These are phyloP conservation scores for Wickerhamomyces mucosus DNA, from an alignment of 805 yeast genomes.

Conservation along the genomic window DNA sequence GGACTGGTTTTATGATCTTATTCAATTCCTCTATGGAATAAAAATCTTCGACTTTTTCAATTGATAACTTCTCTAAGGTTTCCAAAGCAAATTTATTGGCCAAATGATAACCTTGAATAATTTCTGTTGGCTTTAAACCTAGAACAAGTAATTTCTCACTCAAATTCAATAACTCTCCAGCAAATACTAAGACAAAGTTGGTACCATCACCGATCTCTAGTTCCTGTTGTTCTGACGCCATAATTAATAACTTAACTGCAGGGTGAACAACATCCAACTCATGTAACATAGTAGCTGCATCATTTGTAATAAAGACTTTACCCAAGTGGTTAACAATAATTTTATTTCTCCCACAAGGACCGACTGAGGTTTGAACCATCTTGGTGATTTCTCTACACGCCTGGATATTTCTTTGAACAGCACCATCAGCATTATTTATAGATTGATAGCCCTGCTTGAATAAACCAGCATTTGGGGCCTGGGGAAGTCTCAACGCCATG, in stretches of 20 bases:
- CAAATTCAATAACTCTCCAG: constrained; percentile 83
- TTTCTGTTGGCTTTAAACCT: constrained; percentile 88
- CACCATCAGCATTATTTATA: constrained; percentile 86
- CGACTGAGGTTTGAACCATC: constrained; percentile 90
- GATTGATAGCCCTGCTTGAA: constrained; percentile 94
- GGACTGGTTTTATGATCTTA: constrained; percentile 76
- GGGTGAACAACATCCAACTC: constrained; percentile 95
- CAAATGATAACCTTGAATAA: constrained; percentile 83
- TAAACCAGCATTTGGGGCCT: constrained; percentile 86
- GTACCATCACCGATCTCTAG: constrained; percentile 96
- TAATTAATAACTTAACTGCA: constrained; percentile 88
- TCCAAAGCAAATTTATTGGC: constrained; percentile 72
- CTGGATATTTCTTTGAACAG: constrained; percentile 81
- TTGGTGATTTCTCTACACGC: constrained; percentile 91
- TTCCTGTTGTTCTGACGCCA: constrained; percentile 97
- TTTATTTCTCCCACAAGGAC: constrained; percentile 96
- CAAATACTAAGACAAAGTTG: constrained; percentile 81
- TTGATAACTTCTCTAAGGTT: constrained; percentile 55
- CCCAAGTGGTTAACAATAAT: constrained; percentile 85
- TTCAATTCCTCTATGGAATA: constrained; percentile 43
- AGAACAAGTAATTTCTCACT: constrained; percentile 77
- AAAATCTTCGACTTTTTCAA: constrained; percentile 53
- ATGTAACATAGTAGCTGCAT: constrained; percentile 94
- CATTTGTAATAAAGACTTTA: constrained; percentile 83
- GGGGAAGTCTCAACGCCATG: constrained; percentile 88